These are phyloP conservation scores for Scleroderma citrinum DNA, from an alignment of 768 basidiomycete species.

Conservation along the genomic window DNA sequence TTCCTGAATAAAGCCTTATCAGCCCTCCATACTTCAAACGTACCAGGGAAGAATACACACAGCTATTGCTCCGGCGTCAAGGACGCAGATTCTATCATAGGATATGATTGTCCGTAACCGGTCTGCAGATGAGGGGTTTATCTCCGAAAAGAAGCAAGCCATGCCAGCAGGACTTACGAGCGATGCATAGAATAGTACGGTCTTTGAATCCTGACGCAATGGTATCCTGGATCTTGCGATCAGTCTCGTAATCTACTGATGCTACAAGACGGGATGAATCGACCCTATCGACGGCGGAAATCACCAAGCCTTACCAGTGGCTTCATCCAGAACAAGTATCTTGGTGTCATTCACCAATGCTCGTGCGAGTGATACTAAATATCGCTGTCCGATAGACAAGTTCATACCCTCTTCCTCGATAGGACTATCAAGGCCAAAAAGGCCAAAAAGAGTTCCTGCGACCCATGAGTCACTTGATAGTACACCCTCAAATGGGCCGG, in stretches of 20 bases:
- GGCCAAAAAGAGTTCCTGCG: constrained; percentile 53
- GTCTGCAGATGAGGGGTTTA: constrained; percentile 37
- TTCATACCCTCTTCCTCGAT: constrained; percentile 88
- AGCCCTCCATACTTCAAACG: neutral
- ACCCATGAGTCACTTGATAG: constrained; percentile 35
- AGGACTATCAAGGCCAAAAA: constrained; percentile 80
- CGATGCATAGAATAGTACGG: constrained; percentile 82
- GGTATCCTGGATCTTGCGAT: constrained; percentile 86
- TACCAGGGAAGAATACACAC: constrained; percentile 33
- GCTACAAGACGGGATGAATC: constrained; percentile 32
- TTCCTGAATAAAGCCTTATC: constrained; percentile 41
- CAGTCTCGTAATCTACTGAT: constrained; percentile 87
- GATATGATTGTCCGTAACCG: constrained; percentile 82
- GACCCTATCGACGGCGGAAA: neutral
- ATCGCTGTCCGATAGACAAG: constrained; percentile 64
- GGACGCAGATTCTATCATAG: constrained; percentile 85
- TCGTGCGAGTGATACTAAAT: constrained; percentile 80
- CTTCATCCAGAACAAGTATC: constrained; percentile 87
- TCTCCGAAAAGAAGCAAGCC: neutral
- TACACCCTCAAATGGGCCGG: constrained; percentile 21
- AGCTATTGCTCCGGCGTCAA: constrained; percentile 73
- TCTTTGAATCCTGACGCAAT: constrained; percentile 80
- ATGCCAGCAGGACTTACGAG: constrained; percentile 46
- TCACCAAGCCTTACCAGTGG: constrained; percentile 47
- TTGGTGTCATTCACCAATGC: constrained; percentile 83